Conservation (phyloP, 2,329 filamentous ascomycete genomes). For the Pseudogymnoascus sp. region DNA sequence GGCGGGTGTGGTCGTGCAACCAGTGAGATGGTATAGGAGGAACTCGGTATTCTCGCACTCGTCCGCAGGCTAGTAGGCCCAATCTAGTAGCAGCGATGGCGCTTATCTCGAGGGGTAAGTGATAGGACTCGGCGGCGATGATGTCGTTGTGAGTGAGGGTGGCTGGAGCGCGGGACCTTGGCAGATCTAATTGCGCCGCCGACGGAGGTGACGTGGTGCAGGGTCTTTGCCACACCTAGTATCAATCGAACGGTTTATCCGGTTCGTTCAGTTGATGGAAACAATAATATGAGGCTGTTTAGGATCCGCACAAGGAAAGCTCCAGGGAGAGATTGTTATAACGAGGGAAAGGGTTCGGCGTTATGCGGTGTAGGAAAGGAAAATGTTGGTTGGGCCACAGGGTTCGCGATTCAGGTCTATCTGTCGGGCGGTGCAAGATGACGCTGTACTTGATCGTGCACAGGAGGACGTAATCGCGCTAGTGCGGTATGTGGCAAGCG, state of each 20-base stretch:
- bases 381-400: background rate
- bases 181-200: constrained; percentile 9
- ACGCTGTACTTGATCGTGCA: constrained; percentile 2
- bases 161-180: constrained; percentile 5
- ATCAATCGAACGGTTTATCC: background rate
- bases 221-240: constrained; percentile 5
- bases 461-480: constrained; percentile 5
- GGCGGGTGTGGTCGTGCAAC: constrained; percentile 9
- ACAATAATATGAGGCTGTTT: background rate
- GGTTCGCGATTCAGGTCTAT: constrained; percentile 6
- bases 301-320: background rate
- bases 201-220: constrained; percentile 2
- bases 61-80: background rate
- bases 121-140: background rate
- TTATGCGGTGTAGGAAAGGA: constrained; percentile 4
- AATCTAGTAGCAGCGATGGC: constrained; percentile 5
- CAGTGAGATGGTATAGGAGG: background rate
- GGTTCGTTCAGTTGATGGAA: background rate
- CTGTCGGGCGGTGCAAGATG: constrained; percentile 5
- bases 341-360: background rate
- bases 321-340: background rate
- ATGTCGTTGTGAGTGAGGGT: constrained; percentile 4
- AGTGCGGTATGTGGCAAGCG: background rate
- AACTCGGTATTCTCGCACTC: constrained; percentile 4
- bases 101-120: background rate